These are phyloP conservation scores for Uncinocarpus reesii DNA, from an alignment of 2,329 filamentous ascomycete species.

Conservation along the genomic window DNA sequence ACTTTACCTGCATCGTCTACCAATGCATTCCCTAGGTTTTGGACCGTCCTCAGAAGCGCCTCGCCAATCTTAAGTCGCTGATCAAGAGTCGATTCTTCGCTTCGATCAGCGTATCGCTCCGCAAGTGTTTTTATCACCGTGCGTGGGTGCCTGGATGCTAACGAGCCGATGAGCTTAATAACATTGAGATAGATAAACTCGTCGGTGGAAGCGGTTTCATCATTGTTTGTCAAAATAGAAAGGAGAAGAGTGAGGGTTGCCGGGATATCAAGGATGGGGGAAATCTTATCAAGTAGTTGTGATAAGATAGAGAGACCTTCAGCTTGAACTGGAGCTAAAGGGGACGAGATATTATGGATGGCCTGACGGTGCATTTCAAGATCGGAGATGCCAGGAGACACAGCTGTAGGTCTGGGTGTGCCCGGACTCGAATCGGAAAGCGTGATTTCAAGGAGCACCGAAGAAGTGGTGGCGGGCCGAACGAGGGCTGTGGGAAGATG, in stretches of 20 bases:
- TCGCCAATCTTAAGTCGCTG: slow-evolving; percentile 36
- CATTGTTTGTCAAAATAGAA: slow-evolving; percentile 29
- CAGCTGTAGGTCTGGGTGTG: slow-evolving; percentile 19
- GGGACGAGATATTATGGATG: slow-evolving; percentile 32
- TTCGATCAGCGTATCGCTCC: slow-evolving; percentile 32
- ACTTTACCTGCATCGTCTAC: slow-evolving; percentile 30
- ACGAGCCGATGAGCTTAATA: slow-evolving; percentile 32
- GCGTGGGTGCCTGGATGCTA: slow-evolving; percentile 34
- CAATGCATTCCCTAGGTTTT: slow-evolving; percentile 32
- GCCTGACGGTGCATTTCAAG: slow-evolving; percentile 35
- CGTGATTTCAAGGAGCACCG: slow-evolving; percentile 36
- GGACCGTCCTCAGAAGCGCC: slow-evolving; percentile 32
- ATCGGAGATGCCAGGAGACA: slow-evolving; percentile 26
- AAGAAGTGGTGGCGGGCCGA: slow-evolving; percentile 33
- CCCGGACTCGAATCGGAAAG: slow-evolving; percentile 21
- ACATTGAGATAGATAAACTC: slow-evolving; percentile 38
- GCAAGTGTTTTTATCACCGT: slow-evolving; percentile 34
- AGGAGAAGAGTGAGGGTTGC: slow-evolving; percentile 34
- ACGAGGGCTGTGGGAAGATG: slow-evolving; percentile 26
- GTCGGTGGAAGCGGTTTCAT: slow-evolving; percentile 31
- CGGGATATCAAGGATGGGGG: slow-evolving; percentile 36
- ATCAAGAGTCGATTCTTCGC: slow-evolving; percentile 30
- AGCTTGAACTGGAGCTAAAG: slow-evolving; percentile 35
- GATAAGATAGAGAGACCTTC: slow-evolving; percentile 36
- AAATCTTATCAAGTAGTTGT: slow-evolving; percentile 31